phyloP scores from a whole-genome alignment of 768 basidiomycete species.

The Cyclocybe cylindracea region DNA sequence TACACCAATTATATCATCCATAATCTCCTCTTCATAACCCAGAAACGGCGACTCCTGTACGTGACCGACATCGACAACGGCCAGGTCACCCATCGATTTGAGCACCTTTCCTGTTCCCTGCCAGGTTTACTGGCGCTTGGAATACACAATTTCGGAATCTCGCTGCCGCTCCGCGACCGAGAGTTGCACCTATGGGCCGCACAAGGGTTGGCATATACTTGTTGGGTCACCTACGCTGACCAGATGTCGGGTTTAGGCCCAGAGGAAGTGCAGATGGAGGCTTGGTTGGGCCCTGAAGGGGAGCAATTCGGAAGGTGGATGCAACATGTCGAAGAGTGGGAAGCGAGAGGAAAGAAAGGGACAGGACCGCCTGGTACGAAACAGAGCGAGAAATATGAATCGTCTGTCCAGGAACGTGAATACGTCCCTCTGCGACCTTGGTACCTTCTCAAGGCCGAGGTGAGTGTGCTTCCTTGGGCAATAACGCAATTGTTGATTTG shows the following conservation, averaged over 20 bases:
- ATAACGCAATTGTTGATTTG: neutral
- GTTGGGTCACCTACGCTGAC: slow-evolving; percentile 66
- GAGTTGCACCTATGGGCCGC: slow-evolving; percentile 62
- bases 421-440: slow-evolving; percentile 32
- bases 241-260: slow-evolving; percentile 64
- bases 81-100: slow-evolving; percentile 44
- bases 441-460: slow-evolving; percentile 55
- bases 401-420: slow-evolving; percentile 29
- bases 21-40: slow-evolving; percentile 55
- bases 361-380: slow-evolving; percentile 22
- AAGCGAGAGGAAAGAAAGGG: slow-evolving; percentile 32
- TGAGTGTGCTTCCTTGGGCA: slow-evolving; percentile 17
- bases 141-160: slow-evolving; percentile 37
- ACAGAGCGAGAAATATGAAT: slow-evolving; percentile 16
- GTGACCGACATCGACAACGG: slow-evolving; percentile 45
- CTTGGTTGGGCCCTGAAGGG: slow-evolving; percentile 19
- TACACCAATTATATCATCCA: slow-evolving; percentile 50
- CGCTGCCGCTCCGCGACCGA: slow-evolving; percentile 31
- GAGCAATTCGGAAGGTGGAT: slow-evolving; percentile 38
- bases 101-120: slow-evolving; percentile 68
- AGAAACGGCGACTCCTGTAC: slow-evolving; percentile 55
- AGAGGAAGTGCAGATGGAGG: slow-evolving; percentile 46
- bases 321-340: slow-evolving; percentile 42
- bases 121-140: slow-evolving; percentile 65
- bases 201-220: slow-evolving; percentile 60